Conservation (phyloP, 768 basidiomycete species). For the Russula abietina region DNA sequence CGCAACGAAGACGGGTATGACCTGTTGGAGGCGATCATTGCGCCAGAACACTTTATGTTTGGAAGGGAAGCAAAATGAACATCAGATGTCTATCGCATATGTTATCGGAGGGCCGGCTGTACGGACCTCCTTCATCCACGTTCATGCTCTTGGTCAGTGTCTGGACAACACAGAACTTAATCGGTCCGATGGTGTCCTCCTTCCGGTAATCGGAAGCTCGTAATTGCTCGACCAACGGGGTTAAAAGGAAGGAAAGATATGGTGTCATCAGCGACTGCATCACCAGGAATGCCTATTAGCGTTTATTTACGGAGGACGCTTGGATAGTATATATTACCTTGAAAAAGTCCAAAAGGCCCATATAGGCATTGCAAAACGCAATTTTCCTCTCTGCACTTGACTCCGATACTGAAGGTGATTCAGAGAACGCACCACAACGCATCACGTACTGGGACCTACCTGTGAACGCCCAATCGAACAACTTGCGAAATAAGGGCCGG, state of each 20-base stretch:
- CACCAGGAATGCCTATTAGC: background rate
- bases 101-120: background rate
- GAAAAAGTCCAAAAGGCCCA: slow-evolving; percentile 76
- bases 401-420: slow-evolving; percentile 25
- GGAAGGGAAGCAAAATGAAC: background rate
- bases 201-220: slow-evolving; percentile 39
- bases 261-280: slow-evolving; percentile 78
- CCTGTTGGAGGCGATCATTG: slow-evolving; percentile 64
- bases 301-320: background rate
- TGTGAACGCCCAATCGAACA: slow-evolving; percentile 93
- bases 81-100: background rate
- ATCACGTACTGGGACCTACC: slow-evolving; percentile 22
- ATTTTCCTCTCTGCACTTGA: slow-evolving; percentile 45
- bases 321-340: slow-evolving; percentile 46
- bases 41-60: slow-evolving; percentile 73
- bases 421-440: background rate
- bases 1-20: slow-evolving; percentile 36
- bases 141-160: slow-evolving; percentile 64
- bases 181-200: slow-evolving; percentile 29
- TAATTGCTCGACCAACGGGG: slow-evolving; percentile 59
- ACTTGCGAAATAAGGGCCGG: slow-evolving; percentile 81
- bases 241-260: slow-evolving; percentile 75
- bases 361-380: slow-evolving; percentile 71
- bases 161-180: slow-evolving; percentile 52
- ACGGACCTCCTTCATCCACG: slow-evolving; percentile 76